Conservation (phyloP, 2,329 filamentous ascomycete genomes). For the Apiospora koreana region DNA sequence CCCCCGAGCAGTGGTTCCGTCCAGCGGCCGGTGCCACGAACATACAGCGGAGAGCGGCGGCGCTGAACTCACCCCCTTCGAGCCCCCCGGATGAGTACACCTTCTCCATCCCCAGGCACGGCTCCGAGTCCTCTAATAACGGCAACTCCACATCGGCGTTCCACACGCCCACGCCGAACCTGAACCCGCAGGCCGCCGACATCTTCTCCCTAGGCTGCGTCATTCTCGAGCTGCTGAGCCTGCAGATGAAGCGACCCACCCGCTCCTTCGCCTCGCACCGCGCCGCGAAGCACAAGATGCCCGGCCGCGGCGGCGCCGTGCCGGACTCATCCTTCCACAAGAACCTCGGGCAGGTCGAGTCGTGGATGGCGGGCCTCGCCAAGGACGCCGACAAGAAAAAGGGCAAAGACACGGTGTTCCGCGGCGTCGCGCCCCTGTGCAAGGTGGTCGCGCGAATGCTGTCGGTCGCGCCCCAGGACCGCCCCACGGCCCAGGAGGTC, state of each 20-base stretch:
- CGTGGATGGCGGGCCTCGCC: constrained; percentile 65
- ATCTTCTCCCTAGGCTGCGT: constrained; percentile 74
- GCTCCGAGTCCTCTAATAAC: constrained; percentile 26
- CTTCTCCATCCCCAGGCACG: constrained; percentile 32
- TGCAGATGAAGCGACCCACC: constrained; percentile 67
- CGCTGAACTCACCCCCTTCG: constrained; percentile 29
- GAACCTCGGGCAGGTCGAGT: constrained; percentile 67
- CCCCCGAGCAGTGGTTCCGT: constrained; percentile 65
- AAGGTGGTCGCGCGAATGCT: constrained; percentile 58
- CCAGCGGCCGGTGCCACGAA: constrained; percentile 37
- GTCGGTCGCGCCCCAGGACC: constrained; percentile 49
- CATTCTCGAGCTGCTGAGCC: constrained; percentile 70
- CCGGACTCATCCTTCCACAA: constrained; percentile 72
- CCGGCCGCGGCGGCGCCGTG: constrained; percentile 59
- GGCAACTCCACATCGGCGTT: constrained; percentile 33
- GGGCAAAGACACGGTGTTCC: constrained; percentile 44
- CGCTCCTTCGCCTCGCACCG: constrained; percentile 68
- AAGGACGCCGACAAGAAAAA: constrained; percentile 57
- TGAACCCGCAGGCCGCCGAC: constrained; percentile 62
- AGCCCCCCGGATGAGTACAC: constrained; percentile 38
- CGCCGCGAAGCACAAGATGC: constrained; percentile 62
- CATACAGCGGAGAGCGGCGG: constrained; percentile 31
- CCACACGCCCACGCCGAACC: constrained; percentile 42
- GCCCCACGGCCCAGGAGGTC: constrained; percentile 55
- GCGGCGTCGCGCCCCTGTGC: constrained; percentile 53